Conservation (phyloP, 805 yeast species). For the Schwanniomyces pseudopolymorphus region DNA sequence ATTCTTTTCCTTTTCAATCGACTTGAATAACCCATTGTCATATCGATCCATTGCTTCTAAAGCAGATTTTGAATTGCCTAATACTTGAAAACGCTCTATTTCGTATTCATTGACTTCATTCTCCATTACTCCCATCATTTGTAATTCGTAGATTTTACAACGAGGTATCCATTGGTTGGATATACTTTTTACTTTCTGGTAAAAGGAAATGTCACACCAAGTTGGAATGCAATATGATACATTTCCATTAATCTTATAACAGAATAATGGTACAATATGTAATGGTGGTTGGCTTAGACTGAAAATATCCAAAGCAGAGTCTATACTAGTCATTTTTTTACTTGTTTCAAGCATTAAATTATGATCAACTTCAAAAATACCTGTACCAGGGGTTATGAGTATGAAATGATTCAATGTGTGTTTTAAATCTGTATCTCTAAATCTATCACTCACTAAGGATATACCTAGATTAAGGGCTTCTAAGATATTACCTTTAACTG, state of each 20-base stretch:
- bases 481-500: constrained; percentile 83
- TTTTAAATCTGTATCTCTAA: constrained; percentile 80
- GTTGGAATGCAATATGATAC: constrained; percentile 81
- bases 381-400: constrained; percentile 88
- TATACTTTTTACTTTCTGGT: constrained; percentile 56
- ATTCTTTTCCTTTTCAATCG: constrained; percentile 7
- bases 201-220: constrained; percentile 94
- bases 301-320: constrained; percentile 83
- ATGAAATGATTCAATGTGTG: constrained; percentile 91
- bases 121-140: constrained; percentile 98
- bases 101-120: constrained; percentile 74
- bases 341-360: constrained; percentile 74
- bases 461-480: constrained; percentile 87
- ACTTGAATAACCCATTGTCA: constrained; percentile 57
- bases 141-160: constrained; percentile 90
- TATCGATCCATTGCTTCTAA: constrained; percentile 65
- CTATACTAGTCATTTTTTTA: constrained; percentile 70
- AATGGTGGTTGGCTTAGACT: constrained; percentile 89
- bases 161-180: constrained; percentile 82
- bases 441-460: constrained; percentile 71
- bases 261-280: constrained; percentile 85
- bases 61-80: constrained; percentile 37
- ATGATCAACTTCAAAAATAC: constrained; percentile 88
- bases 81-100: constrained; percentile 54
- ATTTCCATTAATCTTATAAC: constrained; percentile 54